Conservation (phyloP, 495 filamentous ascomycete species). For the Penicillium verhagenii region DNA sequence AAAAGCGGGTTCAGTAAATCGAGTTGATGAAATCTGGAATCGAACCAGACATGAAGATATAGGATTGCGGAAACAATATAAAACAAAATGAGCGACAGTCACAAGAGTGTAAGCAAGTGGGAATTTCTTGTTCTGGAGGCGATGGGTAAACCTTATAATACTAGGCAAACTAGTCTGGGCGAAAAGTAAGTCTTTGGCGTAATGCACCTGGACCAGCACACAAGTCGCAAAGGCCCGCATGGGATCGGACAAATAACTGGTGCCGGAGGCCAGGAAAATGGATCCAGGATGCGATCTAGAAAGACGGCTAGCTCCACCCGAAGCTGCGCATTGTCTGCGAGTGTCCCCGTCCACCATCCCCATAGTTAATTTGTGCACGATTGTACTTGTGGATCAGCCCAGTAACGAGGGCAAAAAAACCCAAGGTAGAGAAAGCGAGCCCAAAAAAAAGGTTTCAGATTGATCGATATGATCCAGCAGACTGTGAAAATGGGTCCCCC, state of each 20-base stretch:
- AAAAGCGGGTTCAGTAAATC: background rate
- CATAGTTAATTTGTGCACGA: slow-evolving; percentile 8
- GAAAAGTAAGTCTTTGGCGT: background rate
- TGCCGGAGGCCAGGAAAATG: slow-evolving; percentile 2
- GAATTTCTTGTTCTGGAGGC: background rate
- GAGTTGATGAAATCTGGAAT: background rate
- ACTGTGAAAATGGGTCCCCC: background rate
- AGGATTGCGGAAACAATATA: background rate
- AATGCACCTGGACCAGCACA: background rate
- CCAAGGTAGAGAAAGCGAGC: background rate
- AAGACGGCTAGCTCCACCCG: slow-evolving; percentile 5
- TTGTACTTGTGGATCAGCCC: background rate
- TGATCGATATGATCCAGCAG: slow-evolving; percentile 17
- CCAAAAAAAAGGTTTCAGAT: slow-evolving; percentile 14
- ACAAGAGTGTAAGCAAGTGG: background rate
- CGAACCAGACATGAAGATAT: background rate
- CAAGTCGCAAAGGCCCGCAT: background rate
- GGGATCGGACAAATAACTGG: slow-evolving; percentile 3
- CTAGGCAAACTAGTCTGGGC: background rate
- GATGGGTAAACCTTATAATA: background rate
- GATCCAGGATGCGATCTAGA: slow-evolving; percentile 7
- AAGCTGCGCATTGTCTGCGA: slow-evolving; percentile 1
- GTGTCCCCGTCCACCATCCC: background rate
- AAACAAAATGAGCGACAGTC: background rate
- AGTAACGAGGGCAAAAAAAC: background rate